Conservation (phyloP, 352 stramenopile genomes). For the Globisporangium iwayamae region DNA sequence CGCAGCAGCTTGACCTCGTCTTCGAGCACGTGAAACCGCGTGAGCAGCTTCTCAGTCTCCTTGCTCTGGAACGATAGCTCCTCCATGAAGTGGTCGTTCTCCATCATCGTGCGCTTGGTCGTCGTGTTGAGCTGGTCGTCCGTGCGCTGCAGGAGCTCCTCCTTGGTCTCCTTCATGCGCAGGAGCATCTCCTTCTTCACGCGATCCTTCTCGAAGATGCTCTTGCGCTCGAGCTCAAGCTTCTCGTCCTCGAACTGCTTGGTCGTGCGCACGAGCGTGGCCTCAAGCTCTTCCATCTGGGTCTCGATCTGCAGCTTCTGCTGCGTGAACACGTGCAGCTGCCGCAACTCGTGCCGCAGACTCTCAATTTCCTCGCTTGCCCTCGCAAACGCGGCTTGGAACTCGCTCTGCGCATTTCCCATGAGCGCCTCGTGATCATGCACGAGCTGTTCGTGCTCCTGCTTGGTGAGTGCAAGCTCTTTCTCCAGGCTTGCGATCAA, state of each 20-base stretch:
- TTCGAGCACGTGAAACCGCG: conserved; percentile 37
- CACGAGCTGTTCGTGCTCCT: conserved; percentile 17
- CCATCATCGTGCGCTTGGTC: conserved; percentile 76
- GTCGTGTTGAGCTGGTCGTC: conserved; percentile 66
- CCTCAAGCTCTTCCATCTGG: conserved; percentile 33
- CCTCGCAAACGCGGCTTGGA: conserved; percentile 17
- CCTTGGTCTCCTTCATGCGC: conserved; percentile 45
- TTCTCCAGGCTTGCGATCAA: conserved; percentile 58
- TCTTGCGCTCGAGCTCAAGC: conserved; percentile 52
- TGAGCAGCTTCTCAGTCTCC: conserved; percentile 69
- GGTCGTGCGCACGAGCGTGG: conserved; percentile 22
- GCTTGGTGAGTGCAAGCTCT: conserved; percentile 24
- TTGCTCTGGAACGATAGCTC: conserved; percentile 70
- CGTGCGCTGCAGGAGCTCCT: conserved; percentile 48
- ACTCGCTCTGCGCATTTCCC: conserved; percentile 13
- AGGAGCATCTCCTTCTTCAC: conserved; percentile 70
- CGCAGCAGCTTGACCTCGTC: conserved; percentile 39
- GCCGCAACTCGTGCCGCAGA: conserved; percentile 35
- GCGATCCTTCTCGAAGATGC: conserved; percentile 58
- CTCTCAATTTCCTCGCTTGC: conserved; percentile 19
- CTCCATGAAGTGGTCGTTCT: conserved; percentile 75
- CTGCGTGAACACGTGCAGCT: conserved; percentile 50
- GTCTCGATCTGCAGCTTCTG: conserved; percentile 49
- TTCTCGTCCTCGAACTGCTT: conserved; percentile 29
- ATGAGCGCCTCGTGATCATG: conserved; percentile 19